Evolutionary conservation across 495 filamentous ascomycete species (phyloP).

Genomic region (Extremus antarcticus): DNA sequence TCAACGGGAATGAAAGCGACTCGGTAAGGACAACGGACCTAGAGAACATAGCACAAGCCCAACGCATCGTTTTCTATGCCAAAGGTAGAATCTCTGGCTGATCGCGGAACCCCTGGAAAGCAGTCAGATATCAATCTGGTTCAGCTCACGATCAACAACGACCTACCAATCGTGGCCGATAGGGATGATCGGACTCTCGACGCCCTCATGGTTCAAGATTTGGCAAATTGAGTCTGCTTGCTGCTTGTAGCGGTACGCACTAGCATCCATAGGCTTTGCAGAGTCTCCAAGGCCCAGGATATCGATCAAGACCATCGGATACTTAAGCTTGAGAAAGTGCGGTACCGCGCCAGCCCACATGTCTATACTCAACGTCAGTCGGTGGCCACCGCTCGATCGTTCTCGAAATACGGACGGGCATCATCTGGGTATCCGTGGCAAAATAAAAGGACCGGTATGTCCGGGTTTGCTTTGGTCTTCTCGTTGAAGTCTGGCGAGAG

Average conservation of each 20-base stretch:
- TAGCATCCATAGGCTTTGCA: slow-evolving; percentile 8
- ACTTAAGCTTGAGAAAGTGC: background rate
- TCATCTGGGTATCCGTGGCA: slow-evolving; percentile 15
- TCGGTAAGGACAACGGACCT: background rate
- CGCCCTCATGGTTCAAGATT: slow-evolving; percentile 9
- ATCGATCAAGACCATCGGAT: slow-evolving; percentile 12
- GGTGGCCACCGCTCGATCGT: too few relatives aligned
- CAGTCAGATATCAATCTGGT: too few relatives aligned
- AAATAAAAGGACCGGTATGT: slow-evolving; percentile 3
- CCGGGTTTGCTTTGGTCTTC: background rate
- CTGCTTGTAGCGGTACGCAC: slow-evolving; percentile 1
- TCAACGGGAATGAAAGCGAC: too few relatives aligned
- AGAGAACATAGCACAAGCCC: slow-evolving; percentile 4
- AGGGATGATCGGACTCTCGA: slow-evolving; percentile 4
- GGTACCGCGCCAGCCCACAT: slow-evolving; percentile 3
- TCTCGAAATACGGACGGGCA: background rate
- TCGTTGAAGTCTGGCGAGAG: slow-evolving; percentile 11
- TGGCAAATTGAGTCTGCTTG: slow-evolving; percentile 11
- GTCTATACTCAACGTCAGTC: background rate
- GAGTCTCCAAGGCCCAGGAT: slow-evolving; percentile 12
- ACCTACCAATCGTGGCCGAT: slow-evolving; percentile 17
- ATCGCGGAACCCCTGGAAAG: slow-evolving; percentile 3
- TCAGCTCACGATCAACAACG: background rate
- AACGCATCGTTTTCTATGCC: slow-evolving; percentile 5
- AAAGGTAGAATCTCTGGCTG: slow-evolving; percentile 11